Evolutionary conservation across 176 grass and related monocot genomes (phyloP).

Genomic region (Triticum dicoccoides): DNA sequence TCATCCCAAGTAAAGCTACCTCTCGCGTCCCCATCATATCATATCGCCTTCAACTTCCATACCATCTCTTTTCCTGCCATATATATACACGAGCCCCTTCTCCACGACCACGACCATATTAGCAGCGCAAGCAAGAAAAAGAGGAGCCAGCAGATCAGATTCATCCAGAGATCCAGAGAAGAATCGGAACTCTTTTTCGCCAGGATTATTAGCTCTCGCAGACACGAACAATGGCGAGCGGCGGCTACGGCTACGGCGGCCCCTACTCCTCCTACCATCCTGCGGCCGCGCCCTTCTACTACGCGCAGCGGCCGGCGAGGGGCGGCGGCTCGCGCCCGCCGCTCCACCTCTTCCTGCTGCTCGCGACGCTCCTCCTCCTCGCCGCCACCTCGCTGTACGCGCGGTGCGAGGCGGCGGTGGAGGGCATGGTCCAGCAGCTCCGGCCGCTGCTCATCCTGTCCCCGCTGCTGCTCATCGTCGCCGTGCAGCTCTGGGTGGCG

Average conservation of each 20-base stretch:
- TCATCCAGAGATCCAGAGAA: neutral
- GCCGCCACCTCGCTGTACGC: conserved; percentile 38
- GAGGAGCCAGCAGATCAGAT: neutral
- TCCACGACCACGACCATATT: neutral
- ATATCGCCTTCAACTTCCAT: conserved; percentile 17
- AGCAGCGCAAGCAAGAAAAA: neutral
- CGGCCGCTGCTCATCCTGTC: conserved; percentile 54
- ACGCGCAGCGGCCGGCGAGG: conserved; percentile 19
- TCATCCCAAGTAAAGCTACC: conserved; percentile 35
- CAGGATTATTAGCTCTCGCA: neutral
- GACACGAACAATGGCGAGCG: conserved; percentile 27
- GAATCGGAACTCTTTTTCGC: neutral
- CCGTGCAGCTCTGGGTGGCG: conserved; percentile 59
- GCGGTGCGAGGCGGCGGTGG: conserved; percentile 61
- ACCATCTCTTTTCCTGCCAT: neutral
- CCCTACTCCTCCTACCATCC: conserved; percentile 43
- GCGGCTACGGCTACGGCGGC: conserved; percentile 7
- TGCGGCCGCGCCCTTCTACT: conserved; percentile 29
- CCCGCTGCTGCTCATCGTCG: conserved; percentile 63
- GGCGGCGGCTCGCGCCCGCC: conserved; percentile 19
- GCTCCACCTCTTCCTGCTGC: conserved; percentile 44
- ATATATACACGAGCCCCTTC: conserved; percentile 15
- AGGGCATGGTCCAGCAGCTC: conserved; percentile 45
- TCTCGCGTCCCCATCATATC: neutral
- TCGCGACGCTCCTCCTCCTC: conserved; percentile 45